A percentile compares a stretch with the other conserved stretches of the same genome.
phyloP scores from a whole-genome alignment of 305 asterid genomes.

The Solanum hybrid region DNA sequence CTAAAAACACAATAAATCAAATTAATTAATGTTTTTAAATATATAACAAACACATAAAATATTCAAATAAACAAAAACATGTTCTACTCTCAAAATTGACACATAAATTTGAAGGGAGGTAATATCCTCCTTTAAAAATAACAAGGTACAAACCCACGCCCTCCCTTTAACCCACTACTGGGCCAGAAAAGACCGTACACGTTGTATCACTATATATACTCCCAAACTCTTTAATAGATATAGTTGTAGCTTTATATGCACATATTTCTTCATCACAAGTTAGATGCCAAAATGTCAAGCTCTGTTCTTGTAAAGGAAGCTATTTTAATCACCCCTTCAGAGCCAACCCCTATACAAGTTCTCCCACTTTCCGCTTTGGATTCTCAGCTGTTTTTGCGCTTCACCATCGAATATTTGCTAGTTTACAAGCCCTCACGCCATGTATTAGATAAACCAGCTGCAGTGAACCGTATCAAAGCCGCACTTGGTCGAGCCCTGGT shows the following conservation, averaged over 20 bases:
- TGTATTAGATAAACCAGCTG: slow-evolving; percentile 11
- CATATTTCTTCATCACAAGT: neutral
- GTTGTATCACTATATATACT: neutral
- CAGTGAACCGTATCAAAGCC: slow-evolving; percentile 23
- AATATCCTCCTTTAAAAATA: neutral
- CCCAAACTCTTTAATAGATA: neutral
- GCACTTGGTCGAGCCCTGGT: slow-evolving; percentile 42
- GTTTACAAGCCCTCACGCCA: slow-evolving; percentile 28
- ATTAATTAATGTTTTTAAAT: too few relatives aligned
- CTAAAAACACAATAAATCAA: neutral
- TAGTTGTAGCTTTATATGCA: neutral
- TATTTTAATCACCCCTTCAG: slow-evolving; percentile 31
- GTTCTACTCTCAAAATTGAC: neutral
- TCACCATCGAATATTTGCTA: slow-evolving; percentile 48
- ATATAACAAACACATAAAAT: too few relatives aligned
- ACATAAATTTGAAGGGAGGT: neutral
- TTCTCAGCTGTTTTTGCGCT: slow-evolving; percentile 63
- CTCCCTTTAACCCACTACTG: neutral
- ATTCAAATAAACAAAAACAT: too few relatives aligned
- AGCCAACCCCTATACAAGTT: slow-evolving; percentile 40
- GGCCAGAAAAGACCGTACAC: neutral
- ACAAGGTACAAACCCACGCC: neutral
- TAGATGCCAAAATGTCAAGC: slow-evolving; percentile 17
- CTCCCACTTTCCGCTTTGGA: slow-evolving; percentile 60
- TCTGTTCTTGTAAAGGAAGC: slow-evolving; percentile 39